Percentiles rank a stretch among this genome's conserved stretches.
Evolutionary conservation across 139 green algal species (phyloP).

Genomic region (Chlorella sp.): DNA sequence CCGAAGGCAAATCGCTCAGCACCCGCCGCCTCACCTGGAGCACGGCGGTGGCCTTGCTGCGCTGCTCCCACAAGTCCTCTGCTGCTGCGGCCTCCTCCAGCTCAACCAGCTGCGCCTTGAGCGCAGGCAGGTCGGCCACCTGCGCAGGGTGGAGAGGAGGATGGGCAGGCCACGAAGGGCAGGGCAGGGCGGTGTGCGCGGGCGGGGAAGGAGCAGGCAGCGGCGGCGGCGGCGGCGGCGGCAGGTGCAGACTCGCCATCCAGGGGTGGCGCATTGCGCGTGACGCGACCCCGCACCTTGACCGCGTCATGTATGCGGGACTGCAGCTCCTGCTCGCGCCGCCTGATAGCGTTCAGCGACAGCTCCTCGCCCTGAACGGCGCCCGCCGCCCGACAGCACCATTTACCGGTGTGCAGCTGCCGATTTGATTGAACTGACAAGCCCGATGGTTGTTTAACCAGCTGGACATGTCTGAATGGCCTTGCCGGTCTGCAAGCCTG

Average conservation of each 20-base stretch:
- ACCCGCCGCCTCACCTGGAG: slow-evolving; percentile 50
- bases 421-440: too few relatives aligned
- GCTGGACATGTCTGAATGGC: too few relatives aligned
- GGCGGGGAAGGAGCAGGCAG: neutral
- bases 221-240: neutral
- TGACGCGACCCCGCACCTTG: neutral
- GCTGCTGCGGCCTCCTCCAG: slow-evolving; percentile 59
- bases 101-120: slow-evolving; percentile 42
- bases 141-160: neutral
- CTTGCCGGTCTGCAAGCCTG: too few relatives aligned
- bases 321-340: slow-evolving; percentile 16
- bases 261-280: neutral
- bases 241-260: neutral
- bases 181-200: too few relatives aligned
- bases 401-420: neutral
- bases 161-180: too few relatives aligned
- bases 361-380: neutral
- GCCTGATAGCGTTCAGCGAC: slow-evolving; percentile 23
- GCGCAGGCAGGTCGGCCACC: slow-evolving; percentile 51
- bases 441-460: neutral
- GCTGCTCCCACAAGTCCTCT: slow-evolving; percentile 77
- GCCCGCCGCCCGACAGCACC: neutral
- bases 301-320: slow-evolving; percentile 13
- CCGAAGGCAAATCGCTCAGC: too few relatives aligned
- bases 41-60: slow-evolving; percentile 57